A percentile compares a stretch with the other conserved stretches of the same genome.
phyloP scores from a whole-genome alignment of 2,329 filamentous ascomycete genomes.

The Aspergillus carbonarius region DNA sequence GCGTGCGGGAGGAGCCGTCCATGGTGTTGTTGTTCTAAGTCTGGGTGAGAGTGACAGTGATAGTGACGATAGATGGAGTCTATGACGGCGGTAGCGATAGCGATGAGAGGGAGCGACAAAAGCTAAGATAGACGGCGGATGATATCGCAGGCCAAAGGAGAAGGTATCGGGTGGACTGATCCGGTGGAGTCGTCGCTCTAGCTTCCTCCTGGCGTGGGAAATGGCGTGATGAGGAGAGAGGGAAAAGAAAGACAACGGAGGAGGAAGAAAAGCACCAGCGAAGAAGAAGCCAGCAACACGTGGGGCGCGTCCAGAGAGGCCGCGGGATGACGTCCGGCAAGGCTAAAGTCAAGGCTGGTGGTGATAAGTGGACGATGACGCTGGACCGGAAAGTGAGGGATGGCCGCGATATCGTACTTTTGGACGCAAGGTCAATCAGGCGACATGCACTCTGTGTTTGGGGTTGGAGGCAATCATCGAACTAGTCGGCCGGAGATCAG shows the following conservation, averaged over 20 bases:
- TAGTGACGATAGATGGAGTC: neutral
- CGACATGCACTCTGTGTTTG: neutral
- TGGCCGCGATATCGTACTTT: conserved; percentile 1
- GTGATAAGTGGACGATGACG: conserved; percentile 13
- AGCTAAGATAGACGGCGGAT: neutral
- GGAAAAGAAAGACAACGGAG: neutral
- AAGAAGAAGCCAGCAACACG: conserved; percentile 15
- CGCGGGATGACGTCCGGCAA: conserved; percentile 26
- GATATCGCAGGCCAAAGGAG: neutral
- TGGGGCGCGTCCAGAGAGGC: conserved; percentile 18
- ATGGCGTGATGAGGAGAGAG: neutral
- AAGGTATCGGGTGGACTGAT: conserved; percentile 2
- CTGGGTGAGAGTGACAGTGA: neutral
- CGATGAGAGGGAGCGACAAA: neutral
- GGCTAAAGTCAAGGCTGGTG: neutral
- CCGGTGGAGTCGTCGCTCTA: conserved; percentile 3
- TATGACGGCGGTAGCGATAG: neutral
- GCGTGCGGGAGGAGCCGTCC: conserved; percentile 3
- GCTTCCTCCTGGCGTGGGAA: neutral
- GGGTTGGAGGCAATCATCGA: neutral
- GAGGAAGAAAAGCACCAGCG: neutral
- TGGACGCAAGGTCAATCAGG: conserved; percentile 3
- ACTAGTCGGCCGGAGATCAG: neutral
- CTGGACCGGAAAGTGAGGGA: neutral
- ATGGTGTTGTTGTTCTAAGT: neutral